Evolutionary conservation across 805 yeast genomes (phyloP), one percentile per base, ranked within the genome.

Genomic region (Pichia gijzeniarum): DNA sequence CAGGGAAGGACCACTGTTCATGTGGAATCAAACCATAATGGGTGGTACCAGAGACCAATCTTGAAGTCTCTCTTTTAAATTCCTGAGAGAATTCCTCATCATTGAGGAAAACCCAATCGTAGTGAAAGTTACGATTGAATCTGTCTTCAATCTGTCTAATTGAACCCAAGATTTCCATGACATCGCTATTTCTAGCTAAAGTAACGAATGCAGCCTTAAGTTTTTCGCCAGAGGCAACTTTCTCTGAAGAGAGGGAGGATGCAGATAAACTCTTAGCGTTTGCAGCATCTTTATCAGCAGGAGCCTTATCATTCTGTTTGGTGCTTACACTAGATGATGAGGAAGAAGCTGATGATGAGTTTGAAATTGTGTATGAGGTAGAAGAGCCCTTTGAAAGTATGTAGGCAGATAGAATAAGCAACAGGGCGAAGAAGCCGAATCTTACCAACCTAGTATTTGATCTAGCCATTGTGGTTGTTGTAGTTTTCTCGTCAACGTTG

Each of bases 71-170:
- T 22, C 68, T 66, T 56, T 78, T 86, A 65, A 93, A 91, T 56
- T 87, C 93, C 2, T 86, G 89, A 42, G 78, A 72, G 67, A 91
- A 93, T 40, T 75, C 82, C 47, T 81, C 88, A 62, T 91, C 96
- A 64, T 91, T 91, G 56, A 91, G 72, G 64, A 91, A 93, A 22
- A 89, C 93, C 97, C 98, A 91, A 56, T 95, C 97, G 61, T 91
- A 91, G 52, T 85, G 74, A 68, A 68, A 90, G 40, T 85, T 74
- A 16, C 68, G 61, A 70, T 91, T 91, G 73, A 93, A 91, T 51
- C 96, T 73, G 63, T 89, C 97, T 67, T 91, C 97, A 44, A 90
- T 76, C 40, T 81, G 76, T 62, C 86, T 73, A 49, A 86, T 83
- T 7, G 95, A 79, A 28, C 70, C 75, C 38, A 78, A 66, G 43